Conservation (phyloP, 768 basidiomycete species). For the Auriculariales sp. region DNA sequence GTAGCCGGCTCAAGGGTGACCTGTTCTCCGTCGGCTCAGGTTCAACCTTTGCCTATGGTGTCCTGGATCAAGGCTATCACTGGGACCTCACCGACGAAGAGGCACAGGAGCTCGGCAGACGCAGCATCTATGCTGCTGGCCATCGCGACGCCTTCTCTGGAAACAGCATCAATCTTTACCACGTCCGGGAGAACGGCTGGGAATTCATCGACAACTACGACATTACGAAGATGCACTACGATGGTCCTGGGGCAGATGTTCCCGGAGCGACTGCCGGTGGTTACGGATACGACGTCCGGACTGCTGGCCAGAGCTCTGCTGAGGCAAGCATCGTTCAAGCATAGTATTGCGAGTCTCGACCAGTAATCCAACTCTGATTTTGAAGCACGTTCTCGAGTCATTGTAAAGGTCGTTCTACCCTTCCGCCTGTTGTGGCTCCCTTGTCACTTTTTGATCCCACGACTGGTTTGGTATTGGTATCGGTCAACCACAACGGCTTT, state of each 20-base stretch:
- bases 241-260: conserved; percentile 52
- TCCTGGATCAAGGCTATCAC: conserved; percentile 85
- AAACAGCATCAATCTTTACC: conserved; percentile 91
- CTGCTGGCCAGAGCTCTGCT: conserved; percentile 5
- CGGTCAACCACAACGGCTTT: too few relatives aligned
- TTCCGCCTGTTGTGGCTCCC: too few relatives aligned
- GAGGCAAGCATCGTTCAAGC: too few relatives aligned
- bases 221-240: conserved; percentile 79
- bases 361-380: too few relatives aligned
- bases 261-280: conserved; percentile 51
- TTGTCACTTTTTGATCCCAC: too few relatives aligned
- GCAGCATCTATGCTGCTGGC: conserved; percentile 92
- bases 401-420: too few relatives aligned
- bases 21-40: conserved; percentile 98
- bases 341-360: too few relatives aligned
- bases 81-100: conserved; percentile 90
- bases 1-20: conserved; percentile 87
- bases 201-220: conserved; percentile 94
- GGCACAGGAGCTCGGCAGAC: conserved; percentile 82
- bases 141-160: conserved; percentile 95
- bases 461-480: too few relatives aligned
- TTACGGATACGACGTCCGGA: conserved; percentile 68
- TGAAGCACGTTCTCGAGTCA: too few relatives aligned
- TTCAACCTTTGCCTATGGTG: conserved; percentile 95
- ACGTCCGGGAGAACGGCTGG: conserved; percentile 92